Evolutionary conservation across 169 alveolate species (phyloP), one percentile per base, ranked within the genome.

Genomic region (Plasmodium inui): DNA sequence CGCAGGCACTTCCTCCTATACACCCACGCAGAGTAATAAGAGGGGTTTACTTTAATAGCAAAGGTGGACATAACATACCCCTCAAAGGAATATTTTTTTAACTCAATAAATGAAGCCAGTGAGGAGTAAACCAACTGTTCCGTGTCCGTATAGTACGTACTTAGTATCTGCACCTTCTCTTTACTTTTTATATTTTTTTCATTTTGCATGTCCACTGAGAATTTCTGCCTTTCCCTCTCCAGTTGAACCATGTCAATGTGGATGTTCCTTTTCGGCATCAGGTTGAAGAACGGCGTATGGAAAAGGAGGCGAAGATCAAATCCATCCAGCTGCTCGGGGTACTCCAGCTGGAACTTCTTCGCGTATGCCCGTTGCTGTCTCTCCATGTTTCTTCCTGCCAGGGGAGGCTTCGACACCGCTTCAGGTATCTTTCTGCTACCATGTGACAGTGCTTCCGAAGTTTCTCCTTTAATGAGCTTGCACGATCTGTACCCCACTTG

Each of bases 11-110:
- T 90, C 72, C 94, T 90, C 72, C 94, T 79, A 17, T 90, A 90
- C 17, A 90, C 71, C 94, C 94, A 90, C 53, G 94, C 94, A 34
- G 92, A 80, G 73, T 90, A 90, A 34, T 90, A 90, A 57, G 94
- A 79, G 32, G 94, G 50, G 70, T 90, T 90, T 67, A 80, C 37
- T 50, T 80, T 80, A 26, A 90, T 90, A 5, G 76, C 92, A 90
- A 80, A 30, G 32, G 92, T 14, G n/a, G 84, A 80, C 28, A 90
- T 37, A 10, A 90, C 82, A 81, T 90, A 90, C 0, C 94, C 94
- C 72, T 90, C 91, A 44, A 90, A 90, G 12, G 94, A 80, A 70
- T 90, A 90, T 19, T 41, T 50, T 90, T 90, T 90, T 41, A 44
- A 39, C 22, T 90, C 94, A 67, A 90, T 55, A 57, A 90, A 90